Evolutionary conservation across 2,329 filamentous ascomycete species (phyloP).

Genomic region (Colletotrichum gloeosporioides): DNA sequence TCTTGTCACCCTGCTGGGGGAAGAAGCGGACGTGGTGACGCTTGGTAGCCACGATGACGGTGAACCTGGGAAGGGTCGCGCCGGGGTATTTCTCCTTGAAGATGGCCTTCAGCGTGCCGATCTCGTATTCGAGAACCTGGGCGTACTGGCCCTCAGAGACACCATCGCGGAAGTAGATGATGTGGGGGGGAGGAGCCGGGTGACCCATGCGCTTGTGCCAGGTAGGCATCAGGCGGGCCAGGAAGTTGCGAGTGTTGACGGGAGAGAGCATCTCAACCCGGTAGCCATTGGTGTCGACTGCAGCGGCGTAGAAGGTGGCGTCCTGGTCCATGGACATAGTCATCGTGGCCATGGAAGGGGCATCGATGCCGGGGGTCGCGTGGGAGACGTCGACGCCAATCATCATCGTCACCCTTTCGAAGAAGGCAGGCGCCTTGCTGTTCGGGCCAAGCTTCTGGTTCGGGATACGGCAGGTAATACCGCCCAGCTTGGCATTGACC

Average conservation of each 20-base stretch:
- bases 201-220: slow-evolving; percentile 67
- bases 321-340: slow-evolving; percentile 79
- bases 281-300: slow-evolving; percentile 82
- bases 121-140: slow-evolving; percentile 80
- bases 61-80: slow-evolving; percentile 65
- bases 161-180: slow-evolving; percentile 94
- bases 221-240: slow-evolving; percentile 65
- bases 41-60: slow-evolving; percentile 89
- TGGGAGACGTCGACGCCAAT: slow-evolving; percentile 94
- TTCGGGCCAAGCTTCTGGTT: slow-evolving; percentile 23
- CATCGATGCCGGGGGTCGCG: slow-evolving; percentile 68
- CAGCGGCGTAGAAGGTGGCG: slow-evolving; percentile 77
- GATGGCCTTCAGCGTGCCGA: slow-evolving; percentile 70
- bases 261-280: slow-evolving; percentile 80
- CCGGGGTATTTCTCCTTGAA: slow-evolving; percentile 47
- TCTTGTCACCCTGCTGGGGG: slow-evolving; percentile 68
- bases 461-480: slow-evolving; percentile 65
- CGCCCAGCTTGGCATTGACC: slow-evolving; percentile 93
- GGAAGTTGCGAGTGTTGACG: slow-evolving; percentile 68
- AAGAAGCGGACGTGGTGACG: slow-evolving; percentile 95
- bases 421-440: slow-evolving; percentile 37
- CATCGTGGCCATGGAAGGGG: slow-evolving; percentile 84
- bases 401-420: slow-evolving; percentile 50
- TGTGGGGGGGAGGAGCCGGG: slow-evolving; percentile 61
- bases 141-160: slow-evolving; percentile 87